These are phyloP conservation scores for Heliamphora pulchella DNA, from an alignment of 179 eudicot genomes.

Conservation along the genomic window DNA sequence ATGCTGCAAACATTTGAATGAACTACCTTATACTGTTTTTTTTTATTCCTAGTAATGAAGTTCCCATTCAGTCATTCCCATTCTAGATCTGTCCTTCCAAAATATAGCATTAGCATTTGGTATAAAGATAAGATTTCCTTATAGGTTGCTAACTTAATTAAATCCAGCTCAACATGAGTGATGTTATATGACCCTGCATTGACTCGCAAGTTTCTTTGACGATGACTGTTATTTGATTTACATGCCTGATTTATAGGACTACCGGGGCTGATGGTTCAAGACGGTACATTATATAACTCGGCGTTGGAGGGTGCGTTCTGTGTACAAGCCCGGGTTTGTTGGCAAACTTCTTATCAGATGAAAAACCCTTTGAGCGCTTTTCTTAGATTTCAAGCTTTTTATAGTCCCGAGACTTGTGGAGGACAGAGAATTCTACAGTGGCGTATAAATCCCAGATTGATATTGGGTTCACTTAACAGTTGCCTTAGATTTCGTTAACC, in stretches of 20 bases:
- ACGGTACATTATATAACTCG: background rate
- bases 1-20: too few species aligned
- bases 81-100: background rate
- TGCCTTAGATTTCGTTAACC: background rate
- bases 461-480: background rate
- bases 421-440: background rate
- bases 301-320: slow-evolving; percentile 10
- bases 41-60: too few species aligned
- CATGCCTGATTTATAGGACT: background rate
- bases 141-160: background rate
- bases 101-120: background rate
- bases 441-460: background rate
- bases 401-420: background rate
- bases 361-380: background rate
- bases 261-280: background rate
- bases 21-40: too few species aligned
- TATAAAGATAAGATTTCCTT: background rate
- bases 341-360: background rate
- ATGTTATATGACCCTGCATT: background rate
- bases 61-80: too few species aligned
- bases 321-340: background rate
- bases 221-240: background rate
- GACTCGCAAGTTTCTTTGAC: background rate
- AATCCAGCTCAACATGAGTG: background rate
- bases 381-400: slow-evolving; percentile 5